A percentile compares a stretch with the other conserved stretches of the same genome.
Evolutionary conservation across 2,329 filamentous ascomycete species (phyloP).

Genomic region (Aspergillus piperis): DNA sequence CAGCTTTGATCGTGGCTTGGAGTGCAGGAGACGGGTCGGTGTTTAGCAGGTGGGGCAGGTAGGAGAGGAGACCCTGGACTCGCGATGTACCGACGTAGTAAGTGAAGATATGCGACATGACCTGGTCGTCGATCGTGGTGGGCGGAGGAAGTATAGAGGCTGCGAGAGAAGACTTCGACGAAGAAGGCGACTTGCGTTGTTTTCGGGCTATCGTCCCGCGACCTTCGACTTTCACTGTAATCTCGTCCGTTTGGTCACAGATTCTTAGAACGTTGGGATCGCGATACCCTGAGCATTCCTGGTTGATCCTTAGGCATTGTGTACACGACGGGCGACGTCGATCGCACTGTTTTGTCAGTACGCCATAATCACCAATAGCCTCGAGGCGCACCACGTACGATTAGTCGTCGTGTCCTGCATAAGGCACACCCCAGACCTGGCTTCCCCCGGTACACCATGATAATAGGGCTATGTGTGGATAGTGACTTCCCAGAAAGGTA

Average conservation of each 20-base stretch:
- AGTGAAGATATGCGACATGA: slow-evolving; percentile 9
- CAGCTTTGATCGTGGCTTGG: slow-evolving; percentile 10
- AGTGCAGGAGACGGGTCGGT: slow-evolving; percentile 8
- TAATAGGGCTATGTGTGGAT: no score
- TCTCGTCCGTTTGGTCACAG: slow-evolving; percentile 25
- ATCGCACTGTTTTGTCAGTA: slow-evolving; percentile 22
- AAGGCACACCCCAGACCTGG: slow-evolving; percentile 16
- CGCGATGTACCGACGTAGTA: slow-evolving; percentile 7
- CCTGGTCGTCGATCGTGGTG: slow-evolving; percentile 8
- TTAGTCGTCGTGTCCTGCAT: slow-evolving; percentile 17
- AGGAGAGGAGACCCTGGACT: background rate
- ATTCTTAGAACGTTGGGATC: slow-evolving; percentile 20
- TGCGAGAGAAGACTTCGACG: background rate
- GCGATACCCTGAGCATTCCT: slow-evolving; percentile 25
- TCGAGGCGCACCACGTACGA: slow-evolving; percentile 6
- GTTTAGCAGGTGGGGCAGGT: slow-evolving; percentile 3
- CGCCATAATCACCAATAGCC: no score
- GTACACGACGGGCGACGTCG: slow-evolving; percentile 23
- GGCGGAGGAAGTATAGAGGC: background rate
- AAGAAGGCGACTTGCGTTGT: background rate
- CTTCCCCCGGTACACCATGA: slow-evolving; percentile 19
- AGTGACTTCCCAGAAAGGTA: no score
- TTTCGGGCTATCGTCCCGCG: background rate
- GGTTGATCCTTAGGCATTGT: slow-evolving; percentile 21
- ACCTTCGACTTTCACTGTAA: slow-evolving; percentile 2